Evolutionary conservation across 768 basidiomycete genomes (phyloP).

Genomic region (Leccinum longicurvipes): DNA sequence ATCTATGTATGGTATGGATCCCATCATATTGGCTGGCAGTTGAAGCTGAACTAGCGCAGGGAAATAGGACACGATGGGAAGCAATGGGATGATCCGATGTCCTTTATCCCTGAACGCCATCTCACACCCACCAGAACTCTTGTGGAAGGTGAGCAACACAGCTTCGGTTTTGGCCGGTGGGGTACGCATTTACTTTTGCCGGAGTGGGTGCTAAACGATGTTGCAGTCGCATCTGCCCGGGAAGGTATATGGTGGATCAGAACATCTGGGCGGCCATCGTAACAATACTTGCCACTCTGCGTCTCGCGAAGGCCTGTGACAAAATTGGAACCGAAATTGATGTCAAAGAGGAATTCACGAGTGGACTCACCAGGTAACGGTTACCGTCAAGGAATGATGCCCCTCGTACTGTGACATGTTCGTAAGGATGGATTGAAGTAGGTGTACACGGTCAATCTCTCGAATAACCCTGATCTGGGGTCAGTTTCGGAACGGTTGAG

Average conservation of each 20-base stretch:
- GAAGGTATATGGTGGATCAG: constrained; percentile 32
- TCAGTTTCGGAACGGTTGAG: neutral
- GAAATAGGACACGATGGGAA: constrained; percentile 48
- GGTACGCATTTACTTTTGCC: neutral
- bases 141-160: neutral
- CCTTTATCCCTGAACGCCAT: constrained; percentile 57
- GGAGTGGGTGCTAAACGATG: neutral
- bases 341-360: constrained; percentile 22
- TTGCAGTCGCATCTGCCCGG: constrained; percentile 31
- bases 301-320: constrained; percentile 25
- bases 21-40: neutral
- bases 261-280: constrained; percentile 33
- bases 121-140: constrained; percentile 27
- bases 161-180: constrained; percentile 29
- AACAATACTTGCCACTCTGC: constrained; percentile 30
- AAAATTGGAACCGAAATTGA: constrained; percentile 31
- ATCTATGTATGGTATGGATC: constrained; percentile 24
- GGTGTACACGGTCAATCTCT: neutral
- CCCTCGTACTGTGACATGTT: no score
- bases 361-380: constrained; percentile 18
- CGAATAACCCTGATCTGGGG: neutral
- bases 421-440: no score
- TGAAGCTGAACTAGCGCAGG: constrained; percentile 26
- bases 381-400: no score
- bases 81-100: constrained; percentile 48